Evolutionary conservation across 2,329 filamentous ascomycete species (phyloP), one percentile per base, ranked within the genome.

Genomic region (Fusarium pininemorale): DNA sequence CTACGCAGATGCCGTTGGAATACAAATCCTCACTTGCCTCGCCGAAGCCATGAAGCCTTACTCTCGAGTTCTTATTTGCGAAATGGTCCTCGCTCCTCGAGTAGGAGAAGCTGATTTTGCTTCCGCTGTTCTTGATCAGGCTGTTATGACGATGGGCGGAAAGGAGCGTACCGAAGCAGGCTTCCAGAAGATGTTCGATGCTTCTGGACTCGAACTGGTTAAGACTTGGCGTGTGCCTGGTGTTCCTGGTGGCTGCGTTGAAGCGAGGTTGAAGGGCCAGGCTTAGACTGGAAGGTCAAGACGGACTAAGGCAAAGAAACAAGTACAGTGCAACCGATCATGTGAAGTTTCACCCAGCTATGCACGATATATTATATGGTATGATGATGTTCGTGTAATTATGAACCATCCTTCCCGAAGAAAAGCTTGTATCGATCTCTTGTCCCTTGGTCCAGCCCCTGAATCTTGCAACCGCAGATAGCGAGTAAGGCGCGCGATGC

Each of bases 61-160:
- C 8, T 81, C 80, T 7, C 75, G 80, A 16, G 69, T 81, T 5
- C 74, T 82, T 12, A 68, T 81, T 42, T 82, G 80, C 61, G 80
- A 82, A 24, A 80, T 81, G 78, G 77, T 81, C 18, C 62, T 82
- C 15, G 71, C 80, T 12, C 55, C 73, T 16, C 76, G 79, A 3
- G 80, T 81, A 3, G 72, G 71, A 22, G 80, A 81, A 51, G 71
- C 73, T 26, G 77, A 79, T 47, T 81, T 81, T 38, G 73, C 77
- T 1, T 78, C 78, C 7, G 77, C 79, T 6, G 78, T 81, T 7
- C 63, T 81, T 20, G 80, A 81, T 60, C 78, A 81, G 41, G 78
- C 76, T 15, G 79, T 81, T 20, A 81, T 82, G 78, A 78, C 78
- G 15, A 82, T 82, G 75, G 79, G 77, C 2, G 80, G 80, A n/a